A percentile compares a stretch with the other conserved stretches of the same genome.
These are phyloP conservation scores for Pythium pectinolyticum DNA, from an alignment of 352 stramenopile genomes.

Conservation along the genomic window DNA sequence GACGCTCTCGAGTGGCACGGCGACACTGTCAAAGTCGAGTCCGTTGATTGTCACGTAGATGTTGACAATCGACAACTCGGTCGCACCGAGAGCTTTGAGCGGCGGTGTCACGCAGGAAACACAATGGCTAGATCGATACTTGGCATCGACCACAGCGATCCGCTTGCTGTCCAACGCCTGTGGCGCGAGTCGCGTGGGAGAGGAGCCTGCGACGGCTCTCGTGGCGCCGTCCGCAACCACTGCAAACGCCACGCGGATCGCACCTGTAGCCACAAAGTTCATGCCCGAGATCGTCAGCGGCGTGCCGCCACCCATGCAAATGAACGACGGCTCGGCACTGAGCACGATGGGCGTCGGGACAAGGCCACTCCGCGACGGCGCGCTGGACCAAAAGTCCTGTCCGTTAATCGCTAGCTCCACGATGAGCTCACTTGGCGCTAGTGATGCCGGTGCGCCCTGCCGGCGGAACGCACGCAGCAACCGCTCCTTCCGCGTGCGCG, in stretches of 20 bases:
- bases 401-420: conserved; percentile 43
- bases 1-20: conserved; percentile 17
- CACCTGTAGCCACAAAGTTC: conserved; percentile 39
- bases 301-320: conserved; percentile 32
- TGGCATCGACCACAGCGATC: conserved; percentile 33
- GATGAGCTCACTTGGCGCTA: conserved; percentile 36
- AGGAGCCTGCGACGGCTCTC: neutral
- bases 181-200: no score
- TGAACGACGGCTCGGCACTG: conserved; percentile 21
- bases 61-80: conserved; percentile 19
- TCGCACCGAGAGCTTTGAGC: conserved; percentile 17
- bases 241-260: conserved; percentile 34
- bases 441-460: conserved; percentile 15
- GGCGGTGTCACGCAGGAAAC: conserved; percentile 36
- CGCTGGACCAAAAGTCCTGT: conserved; percentile 40
- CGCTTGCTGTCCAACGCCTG: conserved; percentile 7
- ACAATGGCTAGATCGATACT: conserved; percentile 30
- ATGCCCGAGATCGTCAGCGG: conserved; percentile 34
- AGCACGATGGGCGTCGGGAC: conserved; percentile 28
- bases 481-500: conserved; percentile 30
- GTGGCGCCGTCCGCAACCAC: conserved; percentile 6
- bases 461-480: conserved; percentile 37
- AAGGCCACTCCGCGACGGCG: conserved; percentile 24
- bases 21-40: conserved; percentile 45
- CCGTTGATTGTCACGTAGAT: conserved; percentile 37